Evolutionary conservation across 495 filamentous ascomycete genomes (phyloP), one percentile per base, ranked within the genome.

Genomic region (Penicillium diatomitis): DNA sequence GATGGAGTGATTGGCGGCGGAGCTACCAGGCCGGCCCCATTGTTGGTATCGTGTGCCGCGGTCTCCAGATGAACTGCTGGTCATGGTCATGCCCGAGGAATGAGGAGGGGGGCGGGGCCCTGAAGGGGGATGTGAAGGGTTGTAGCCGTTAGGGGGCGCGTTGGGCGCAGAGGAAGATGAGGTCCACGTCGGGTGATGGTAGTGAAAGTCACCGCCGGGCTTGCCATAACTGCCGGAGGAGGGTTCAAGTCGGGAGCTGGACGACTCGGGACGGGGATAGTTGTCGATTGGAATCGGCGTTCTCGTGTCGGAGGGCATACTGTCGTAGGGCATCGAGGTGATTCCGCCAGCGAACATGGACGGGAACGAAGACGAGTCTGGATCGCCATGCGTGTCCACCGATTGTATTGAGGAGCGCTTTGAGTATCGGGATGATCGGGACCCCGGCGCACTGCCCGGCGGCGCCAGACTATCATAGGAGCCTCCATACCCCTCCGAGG

Each of bases 291-390:
- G 68, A 47, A 90, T 79, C 2, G 90, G 88, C 38, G 81, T 83
- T 45, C 75, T 77, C 33, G 70, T 71, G 62, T 88, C 87, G 30
- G 80, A 62, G 31, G 76, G 65, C n/a, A 85, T 71, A 49, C 71
- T 82, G 46, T 96, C 87, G 67, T 91, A 96, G 8, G 92, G 88
- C 49, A 98, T 91, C 2, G 86, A 84, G 6, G 90, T 88, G 50
- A 96, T 88, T 9, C 90, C 79, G 41, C 89, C 92, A n/a, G 91
- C 81, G 20, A 2, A 20, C 32, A 78, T 86, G 67, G 82, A 82
- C 49, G 85, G 83, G 27, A 94, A 59, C 36, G 77, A 80, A 20
- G 55, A 42, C 51, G 73, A 51, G 52, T 85, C 75, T 28, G 65
- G 46, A 50, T 73, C 66, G 54, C 70, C 52, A 59, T 63, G 50